phyloP scores from a whole-genome alignment of 257 asterid genomes.

The Solanum ossicruentum region DNA sequence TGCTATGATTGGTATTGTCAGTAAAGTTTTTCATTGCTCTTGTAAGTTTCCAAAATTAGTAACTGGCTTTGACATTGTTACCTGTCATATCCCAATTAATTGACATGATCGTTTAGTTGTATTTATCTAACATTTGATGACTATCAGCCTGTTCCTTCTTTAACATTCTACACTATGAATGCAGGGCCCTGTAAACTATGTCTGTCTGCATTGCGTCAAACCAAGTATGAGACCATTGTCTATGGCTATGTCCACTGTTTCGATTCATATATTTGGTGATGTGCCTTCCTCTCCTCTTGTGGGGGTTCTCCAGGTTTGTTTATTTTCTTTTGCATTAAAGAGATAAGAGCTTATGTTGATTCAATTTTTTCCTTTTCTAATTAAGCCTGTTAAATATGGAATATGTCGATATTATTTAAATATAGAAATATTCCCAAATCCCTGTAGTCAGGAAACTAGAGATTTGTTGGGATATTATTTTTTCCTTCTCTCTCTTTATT shows the following conservation, averaged over 20 bases:
- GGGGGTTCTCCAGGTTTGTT: conserved; percentile 78
- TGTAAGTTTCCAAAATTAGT: background rate
- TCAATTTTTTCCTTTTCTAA: background rate
- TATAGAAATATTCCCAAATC: background rate
- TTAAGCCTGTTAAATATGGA: background rate
- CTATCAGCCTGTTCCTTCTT: background rate
- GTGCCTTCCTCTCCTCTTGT: conserved; percentile 95
- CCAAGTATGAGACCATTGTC: conserved; percentile 86
- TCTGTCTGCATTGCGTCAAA: conserved; percentile 76
- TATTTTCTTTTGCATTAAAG: background rate
- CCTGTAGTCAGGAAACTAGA: background rate
- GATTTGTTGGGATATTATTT: no score
- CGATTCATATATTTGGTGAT: conserved; percentile 82
- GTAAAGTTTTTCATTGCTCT: background rate
- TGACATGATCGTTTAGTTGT: background rate
- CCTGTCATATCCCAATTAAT: background rate
- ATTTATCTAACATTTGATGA: background rate
- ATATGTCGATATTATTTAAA: background rate
- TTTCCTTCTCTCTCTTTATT: no score
- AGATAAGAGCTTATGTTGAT: background rate
- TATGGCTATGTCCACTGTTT: conserved; percentile 77
- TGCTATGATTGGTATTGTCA: background rate
- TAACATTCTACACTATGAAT: background rate
- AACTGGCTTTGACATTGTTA: background rate
- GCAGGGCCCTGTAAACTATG: conserved; percentile 90